phyloP scores from a whole-genome alignment of 306 rosid species.

The Alnus glutinosa region DNA sequence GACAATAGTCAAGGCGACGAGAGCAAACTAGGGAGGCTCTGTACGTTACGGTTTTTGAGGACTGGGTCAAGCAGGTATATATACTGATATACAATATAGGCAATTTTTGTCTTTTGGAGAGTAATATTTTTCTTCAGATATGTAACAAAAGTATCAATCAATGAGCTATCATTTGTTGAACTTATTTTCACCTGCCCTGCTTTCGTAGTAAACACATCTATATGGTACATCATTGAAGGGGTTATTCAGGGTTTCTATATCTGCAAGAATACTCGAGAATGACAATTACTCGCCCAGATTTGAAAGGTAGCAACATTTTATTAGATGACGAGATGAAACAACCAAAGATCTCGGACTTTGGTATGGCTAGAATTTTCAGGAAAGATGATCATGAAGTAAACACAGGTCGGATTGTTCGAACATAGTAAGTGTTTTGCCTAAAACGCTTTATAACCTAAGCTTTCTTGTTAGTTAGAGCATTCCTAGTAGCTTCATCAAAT shows the following conservation, averaged over 20 bases:
- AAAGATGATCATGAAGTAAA: constrained; percentile 35
- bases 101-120: too few species aligned
- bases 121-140: too few species aligned
- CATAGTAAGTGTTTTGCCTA: constrained; percentile 16
- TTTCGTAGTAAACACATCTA: too few species aligned
- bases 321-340: constrained; percentile 20
- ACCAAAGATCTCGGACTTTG: constrained; percentile 38
- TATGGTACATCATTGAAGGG: constrained; percentile 28
- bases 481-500: too few species aligned
- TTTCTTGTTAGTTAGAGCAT: neutral
- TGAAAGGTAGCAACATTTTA: constrained; percentile 42
- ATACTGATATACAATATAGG: too few species aligned
- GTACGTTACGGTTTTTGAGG: too few species aligned
- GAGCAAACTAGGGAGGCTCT: too few species aligned
- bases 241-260: constrained; percentile 39
- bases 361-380: constrained; percentile 31
- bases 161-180: neutral
- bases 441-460: neutral
- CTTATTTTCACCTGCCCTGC: too few species aligned
- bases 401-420: constrained; percentile 37
- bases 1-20: too few species aligned
- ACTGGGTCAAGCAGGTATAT: too few species aligned
- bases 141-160: too few species aligned
- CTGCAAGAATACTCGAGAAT: neutral
- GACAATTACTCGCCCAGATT: constrained; percentile 17